A percentile compares a stretch with the other conserved stretches of the same genome.
Conservation (phyloP, 345 rosid genomes). For the Aurinia saxatilis region DNA sequence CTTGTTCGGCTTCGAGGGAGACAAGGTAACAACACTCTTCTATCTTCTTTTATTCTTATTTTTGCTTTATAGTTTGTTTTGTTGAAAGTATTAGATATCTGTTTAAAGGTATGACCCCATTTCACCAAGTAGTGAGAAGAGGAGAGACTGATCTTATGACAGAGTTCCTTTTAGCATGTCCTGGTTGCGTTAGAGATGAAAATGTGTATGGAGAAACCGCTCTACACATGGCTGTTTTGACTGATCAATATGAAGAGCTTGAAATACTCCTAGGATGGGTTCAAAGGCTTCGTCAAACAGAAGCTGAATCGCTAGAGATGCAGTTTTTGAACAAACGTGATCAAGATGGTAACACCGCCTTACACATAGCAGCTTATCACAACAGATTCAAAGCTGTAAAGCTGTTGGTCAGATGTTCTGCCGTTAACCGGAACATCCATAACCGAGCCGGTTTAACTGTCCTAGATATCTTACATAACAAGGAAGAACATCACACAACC, state of each 20-base stretch:
- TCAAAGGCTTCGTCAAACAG: neutral
- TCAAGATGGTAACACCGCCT: conserved; percentile 26
- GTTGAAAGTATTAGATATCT: neutral
- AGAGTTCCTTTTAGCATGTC: conserved; percentile 21
- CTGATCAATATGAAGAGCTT: conserved; percentile 7
- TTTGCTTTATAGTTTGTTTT: neutral
- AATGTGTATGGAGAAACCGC: conserved; percentile 20
- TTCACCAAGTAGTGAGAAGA: conserved; percentile 19
- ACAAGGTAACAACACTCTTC: conserved; percentile 1
- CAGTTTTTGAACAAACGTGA: conserved; percentile 22
- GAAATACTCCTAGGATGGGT: conserved; percentile 21
- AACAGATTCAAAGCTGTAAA: conserved; percentile 21
- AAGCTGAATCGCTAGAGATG: neutral
- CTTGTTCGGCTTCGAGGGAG: conserved; percentile 22
- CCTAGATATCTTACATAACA: conserved; percentile 12
- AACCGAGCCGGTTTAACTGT: conserved; percentile 10
- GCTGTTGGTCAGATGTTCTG: conserved; percentile 4
- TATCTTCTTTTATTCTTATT: no score
- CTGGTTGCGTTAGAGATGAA: conserved; percentile 17
- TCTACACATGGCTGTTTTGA: conserved; percentile 21
- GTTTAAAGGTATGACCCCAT: conserved; percentile 10
- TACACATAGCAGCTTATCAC: conserved; percentile 26
- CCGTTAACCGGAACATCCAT: neutral
- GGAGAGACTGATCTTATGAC: conserved; percentile 23
- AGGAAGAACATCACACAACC: neutral